These are phyloP conservation scores for Gymnopilus junonius DNA, from an alignment of 768 basidiomycete species.

Conservation along the genomic window DNA sequence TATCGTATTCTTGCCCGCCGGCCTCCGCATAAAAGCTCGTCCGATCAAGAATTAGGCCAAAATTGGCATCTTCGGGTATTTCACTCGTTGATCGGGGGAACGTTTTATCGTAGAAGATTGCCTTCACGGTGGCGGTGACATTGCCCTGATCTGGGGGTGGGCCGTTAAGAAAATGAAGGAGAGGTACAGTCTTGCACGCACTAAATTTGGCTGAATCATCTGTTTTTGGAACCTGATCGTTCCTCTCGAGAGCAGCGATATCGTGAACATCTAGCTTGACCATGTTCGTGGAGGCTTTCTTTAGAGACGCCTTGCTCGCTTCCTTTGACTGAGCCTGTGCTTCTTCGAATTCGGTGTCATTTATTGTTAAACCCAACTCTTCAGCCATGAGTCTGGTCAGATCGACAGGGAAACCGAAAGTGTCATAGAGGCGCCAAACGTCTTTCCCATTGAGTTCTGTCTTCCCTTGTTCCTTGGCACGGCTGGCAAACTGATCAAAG, in stretches of 20 bases:
- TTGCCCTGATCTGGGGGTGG: conserved; percentile 69
- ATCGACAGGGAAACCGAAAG: conserved; percentile 98
- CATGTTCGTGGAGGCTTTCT: conserved; percentile 65
- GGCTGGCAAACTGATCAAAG: conserved; percentile 84
- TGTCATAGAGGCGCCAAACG: conserved; percentile 97
- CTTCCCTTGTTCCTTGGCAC: conserved; percentile 63
- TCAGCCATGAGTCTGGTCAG: conserved; percentile 97
- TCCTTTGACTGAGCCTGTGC: conserved; percentile 90
- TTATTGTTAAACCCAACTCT: conserved; percentile 83
- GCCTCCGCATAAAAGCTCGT: conserved; percentile 98
- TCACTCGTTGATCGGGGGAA: conserved; percentile 71
- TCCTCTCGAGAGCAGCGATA: conserved; percentile 83
- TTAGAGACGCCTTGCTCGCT: conserved; percentile 84
- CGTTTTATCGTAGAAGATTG: conserved; percentile 81
- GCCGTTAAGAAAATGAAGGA: neutral
- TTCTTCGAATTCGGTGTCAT: conserved; percentile 86
- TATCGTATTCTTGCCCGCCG: conserved; percentile 97
- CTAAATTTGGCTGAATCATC: conserved; percentile 93
- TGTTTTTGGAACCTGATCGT: conserved; percentile 81
- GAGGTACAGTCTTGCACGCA: conserved; percentile 39
- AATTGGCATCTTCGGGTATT: conserved; percentile 66
- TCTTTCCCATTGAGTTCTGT: conserved; percentile 86
- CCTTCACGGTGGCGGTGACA: conserved; percentile 73
- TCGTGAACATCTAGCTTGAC: conserved; percentile 97
- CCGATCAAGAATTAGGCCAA: conserved; percentile 88